Conservation (phyloP, 495 filamentous ascomycete species). For the Emericellopsis terricola region DNA sequence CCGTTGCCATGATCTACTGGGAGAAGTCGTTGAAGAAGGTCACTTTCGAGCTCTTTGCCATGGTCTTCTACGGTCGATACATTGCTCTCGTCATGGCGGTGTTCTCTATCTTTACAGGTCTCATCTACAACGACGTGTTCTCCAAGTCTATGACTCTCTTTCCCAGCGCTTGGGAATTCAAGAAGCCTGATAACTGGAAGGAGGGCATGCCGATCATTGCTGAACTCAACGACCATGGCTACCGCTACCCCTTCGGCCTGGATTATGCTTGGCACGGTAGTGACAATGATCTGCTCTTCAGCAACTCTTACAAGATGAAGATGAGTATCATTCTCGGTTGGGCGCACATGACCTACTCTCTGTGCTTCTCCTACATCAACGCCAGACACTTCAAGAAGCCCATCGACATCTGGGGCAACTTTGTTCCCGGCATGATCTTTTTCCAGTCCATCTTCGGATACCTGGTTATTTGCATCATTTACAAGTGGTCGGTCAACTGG, state of each 20-base stretch:
- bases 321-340: slow-evolving; percentile 91
- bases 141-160: slow-evolving; percentile 81
- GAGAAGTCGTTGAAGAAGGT: slow-evolving; percentile 84
- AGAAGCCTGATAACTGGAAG: slow-evolving; percentile 54
- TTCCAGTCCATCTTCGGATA: slow-evolving; percentile 99
- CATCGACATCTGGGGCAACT: slow-evolving; percentile 92
- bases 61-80: slow-evolving; percentile 97
- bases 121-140: slow-evolving; percentile 97
- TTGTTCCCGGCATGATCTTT: slow-evolving; percentile 96
- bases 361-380: slow-evolving; percentile 85
- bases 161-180: slow-evolving; percentile 61
- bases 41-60: slow-evolving; percentile 82
- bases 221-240: slow-evolving; percentile 44
- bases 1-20: slow-evolving; percentile 83
- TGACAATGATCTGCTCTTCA: slow-evolving; percentile 85
- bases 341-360: slow-evolving; percentile 96
- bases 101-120: slow-evolving; percentile 91
- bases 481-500: slow-evolving; percentile 96
- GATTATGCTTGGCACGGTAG: slow-evolving; percentile 96
- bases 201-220: slow-evolving; percentile 35
- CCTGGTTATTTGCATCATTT: slow-evolving; percentile 79
- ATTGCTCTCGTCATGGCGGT: slow-evolving; percentile 97
- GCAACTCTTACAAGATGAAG: slow-evolving; percentile 99
- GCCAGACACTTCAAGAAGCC: slow-evolving; percentile 83
- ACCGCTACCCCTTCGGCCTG: slow-evolving; percentile 87